phyloP scores from a whole-genome alignment of 306 rosid species.

The Benincasa hispida region DNA sequence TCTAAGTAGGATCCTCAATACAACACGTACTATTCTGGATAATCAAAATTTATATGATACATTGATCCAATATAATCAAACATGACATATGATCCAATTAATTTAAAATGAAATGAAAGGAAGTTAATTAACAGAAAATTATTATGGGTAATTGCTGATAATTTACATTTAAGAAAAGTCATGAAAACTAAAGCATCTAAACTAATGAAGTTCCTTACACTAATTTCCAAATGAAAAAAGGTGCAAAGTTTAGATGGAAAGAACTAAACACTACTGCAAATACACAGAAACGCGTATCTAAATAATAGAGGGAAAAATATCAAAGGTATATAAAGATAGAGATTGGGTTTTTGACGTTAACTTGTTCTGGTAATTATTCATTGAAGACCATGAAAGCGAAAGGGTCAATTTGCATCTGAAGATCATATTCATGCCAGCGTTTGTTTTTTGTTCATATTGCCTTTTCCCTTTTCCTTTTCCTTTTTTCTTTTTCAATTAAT shows the following conservation, averaged over 20 bases:
- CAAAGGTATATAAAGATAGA: background rate
- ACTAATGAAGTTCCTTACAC: background rate
- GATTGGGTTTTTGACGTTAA: background rate
- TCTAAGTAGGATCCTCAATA: too few species aligned
- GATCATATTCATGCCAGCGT: background rate
- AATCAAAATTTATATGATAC: background rate
- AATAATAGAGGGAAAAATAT: background rate
- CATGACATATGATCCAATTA: background rate
- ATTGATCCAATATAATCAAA: background rate
- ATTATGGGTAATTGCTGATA: background rate
- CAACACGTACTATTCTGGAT: background rate
- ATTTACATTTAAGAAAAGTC: background rate
- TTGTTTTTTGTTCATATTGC: background rate
- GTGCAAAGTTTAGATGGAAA: background rate
- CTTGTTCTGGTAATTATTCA: background rate
- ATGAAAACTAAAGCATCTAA: background rate
- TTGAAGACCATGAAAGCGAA: background rate
- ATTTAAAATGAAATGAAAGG: background rate
- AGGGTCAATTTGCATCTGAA: background rate
- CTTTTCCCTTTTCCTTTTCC: too few species aligned
- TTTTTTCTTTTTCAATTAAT: slow-evolving; percentile 9
- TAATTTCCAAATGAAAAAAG: background rate
- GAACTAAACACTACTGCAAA: background rate
- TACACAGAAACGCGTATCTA: background rate
- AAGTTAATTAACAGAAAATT: background rate